Conservation (phyloP, 1,284 basidiomycete species). For the Cryptococcus wingfieldii region DNA sequence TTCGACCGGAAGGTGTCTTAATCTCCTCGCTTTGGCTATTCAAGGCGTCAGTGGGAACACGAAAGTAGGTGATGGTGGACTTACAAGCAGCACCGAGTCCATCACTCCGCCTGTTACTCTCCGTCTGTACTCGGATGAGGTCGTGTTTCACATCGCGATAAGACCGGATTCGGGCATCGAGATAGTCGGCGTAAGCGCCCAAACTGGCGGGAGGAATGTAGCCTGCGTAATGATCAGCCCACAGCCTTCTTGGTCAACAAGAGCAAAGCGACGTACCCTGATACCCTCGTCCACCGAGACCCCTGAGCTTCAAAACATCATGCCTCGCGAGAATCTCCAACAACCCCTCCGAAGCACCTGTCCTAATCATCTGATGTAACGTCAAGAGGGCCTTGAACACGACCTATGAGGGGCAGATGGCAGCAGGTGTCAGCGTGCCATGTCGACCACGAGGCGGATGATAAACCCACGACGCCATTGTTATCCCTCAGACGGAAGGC, state of each 20-base stretch:
- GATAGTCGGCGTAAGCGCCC: slow-evolving; percentile 79
- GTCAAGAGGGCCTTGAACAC: slow-evolving; percentile 96
- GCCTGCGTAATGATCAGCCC: slow-evolving; percentile 31
- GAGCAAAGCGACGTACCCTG: slow-evolving; percentile 22
- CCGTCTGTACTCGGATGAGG: slow-evolving; percentile 81
- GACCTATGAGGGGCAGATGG: slow-evolving; percentile 56
- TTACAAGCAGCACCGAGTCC: slow-evolving; percentile 43
- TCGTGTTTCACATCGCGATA: slow-evolving; percentile 92
- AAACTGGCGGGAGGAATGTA: slow-evolving; percentile 82
- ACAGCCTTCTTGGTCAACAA: too few species aligned
- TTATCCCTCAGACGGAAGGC: slow-evolving; percentile 79
- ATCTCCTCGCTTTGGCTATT: slow-evolving; percentile 56
- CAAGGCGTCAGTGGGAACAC: not conserved
- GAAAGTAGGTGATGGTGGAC: slow-evolving; percentile 4
- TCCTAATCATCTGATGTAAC: slow-evolving; percentile 90
- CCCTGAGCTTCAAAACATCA: slow-evolving; percentile 72
- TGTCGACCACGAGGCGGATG: not conserved
- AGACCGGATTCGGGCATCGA: slow-evolving; percentile 82
- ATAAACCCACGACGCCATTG: slow-evolving; percentile 70
- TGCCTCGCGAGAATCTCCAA: slow-evolving; percentile 73
- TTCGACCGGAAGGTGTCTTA: slow-evolving; percentile 89
- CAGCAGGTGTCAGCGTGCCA: not conserved
- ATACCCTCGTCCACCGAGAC: slow-evolving; percentile 61
- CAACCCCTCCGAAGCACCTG: slow-evolving; percentile 87
- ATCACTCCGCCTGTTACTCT: slow-evolving; percentile 66